Evolutionary conservation across 2,329 filamentous ascomycete species (phyloP).

Genomic region (Pseudophaeomoniella oleicola): DNA sequence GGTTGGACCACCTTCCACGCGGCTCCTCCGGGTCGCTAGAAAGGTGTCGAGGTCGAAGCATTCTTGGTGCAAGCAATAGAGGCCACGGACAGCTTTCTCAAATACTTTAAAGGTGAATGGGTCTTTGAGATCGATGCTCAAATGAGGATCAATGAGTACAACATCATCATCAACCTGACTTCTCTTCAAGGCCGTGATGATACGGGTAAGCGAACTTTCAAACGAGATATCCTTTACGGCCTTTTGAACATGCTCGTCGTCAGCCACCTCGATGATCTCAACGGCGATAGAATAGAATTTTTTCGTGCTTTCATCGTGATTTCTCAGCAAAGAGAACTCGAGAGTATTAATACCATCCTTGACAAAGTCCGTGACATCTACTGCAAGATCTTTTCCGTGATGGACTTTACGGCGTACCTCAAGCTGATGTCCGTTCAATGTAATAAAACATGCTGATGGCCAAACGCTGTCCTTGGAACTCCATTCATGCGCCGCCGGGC

Average conservation of each 20-base stretch:
- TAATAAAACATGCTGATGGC: conserved; percentile 56
- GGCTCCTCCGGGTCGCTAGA: conserved; percentile 45
- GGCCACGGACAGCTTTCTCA: conserved; percentile 56
- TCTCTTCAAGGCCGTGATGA: conserved; percentile 23
- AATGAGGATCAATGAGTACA: conserved; percentile 39
- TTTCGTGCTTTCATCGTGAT: conserved; percentile 18
- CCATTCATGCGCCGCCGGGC: conserved; percentile 41
- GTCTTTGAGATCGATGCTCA: conserved; percentile 51
- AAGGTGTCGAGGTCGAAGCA: conserved; percentile 85
- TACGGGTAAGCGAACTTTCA: conserved; percentile 38
- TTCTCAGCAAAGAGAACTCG: conserved; percentile 33
- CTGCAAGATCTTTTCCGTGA: conserved; percentile 59
- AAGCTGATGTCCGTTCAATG: conserved; percentile 42
- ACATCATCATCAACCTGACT: conserved; percentile 47
- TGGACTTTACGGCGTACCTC: conserved; percentile 54
- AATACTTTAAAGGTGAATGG: conserved; percentile 54
- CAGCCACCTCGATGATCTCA: conserved; percentile 49
- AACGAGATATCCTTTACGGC: conserved; percentile 27
- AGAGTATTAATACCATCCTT: conserved; percentile 47
- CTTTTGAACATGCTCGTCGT: conserved; percentile 22
- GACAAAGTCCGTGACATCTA: conserved; percentile 55
- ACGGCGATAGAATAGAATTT: conserved; percentile 49
- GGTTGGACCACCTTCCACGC: conserved; percentile 13
- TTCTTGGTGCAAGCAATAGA: conserved; percentile 59
- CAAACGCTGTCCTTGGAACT: conserved; percentile 48